phyloP scores from a whole-genome alignment of 1,139 yeast species.

The Taphrina communis region DNA sequence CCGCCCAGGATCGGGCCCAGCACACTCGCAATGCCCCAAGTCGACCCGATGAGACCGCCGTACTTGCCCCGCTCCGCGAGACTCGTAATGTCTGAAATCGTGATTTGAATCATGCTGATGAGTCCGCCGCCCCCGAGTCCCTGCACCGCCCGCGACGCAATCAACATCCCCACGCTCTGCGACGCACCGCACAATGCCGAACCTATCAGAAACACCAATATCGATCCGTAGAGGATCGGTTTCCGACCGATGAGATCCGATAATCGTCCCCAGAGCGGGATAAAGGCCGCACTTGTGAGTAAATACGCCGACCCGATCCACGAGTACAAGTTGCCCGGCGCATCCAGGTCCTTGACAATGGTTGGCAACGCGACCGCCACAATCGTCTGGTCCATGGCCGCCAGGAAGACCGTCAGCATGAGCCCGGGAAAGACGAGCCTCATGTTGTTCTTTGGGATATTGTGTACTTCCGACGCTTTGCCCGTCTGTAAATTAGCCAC shows the following conservation, averaged over 20 bases:
- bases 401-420: constrained; percentile 61
- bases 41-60: constrained; percentile 58
- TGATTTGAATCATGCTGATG: constrained; percentile 63
- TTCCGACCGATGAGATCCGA: constrained; percentile 69
- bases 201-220: constrained; percentile 66
- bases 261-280: constrained; percentile 67
- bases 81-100: constrained; percentile 67
- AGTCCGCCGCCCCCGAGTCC: constrained; percentile 80
- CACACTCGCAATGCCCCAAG: constrained; percentile 64
- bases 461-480: constrained; percentile 8
- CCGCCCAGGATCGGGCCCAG: constrained; percentile 75
- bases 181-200: constrained; percentile 67
- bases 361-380: constrained; percentile 63
- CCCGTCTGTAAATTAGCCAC: constrained; percentile 10
- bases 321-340: constrained; percentile 61
- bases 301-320: constrained; percentile 56
- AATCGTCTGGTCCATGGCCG: constrained; percentile 73
- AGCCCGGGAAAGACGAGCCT: constrained; percentile 55
- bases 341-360: constrained; percentile 62
- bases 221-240: constrained; percentile 57
- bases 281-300: constrained; percentile 64
- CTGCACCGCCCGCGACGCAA: constrained; percentile 72
- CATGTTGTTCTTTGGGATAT: constrained; percentile 47
- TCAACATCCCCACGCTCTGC: constrained; percentile 62
- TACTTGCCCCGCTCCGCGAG: constrained; percentile 63